Base-by-base conservation (phyloP, 495 filamentous ascomycete genomes). In the Hypoxylon perforatum region DNA sequence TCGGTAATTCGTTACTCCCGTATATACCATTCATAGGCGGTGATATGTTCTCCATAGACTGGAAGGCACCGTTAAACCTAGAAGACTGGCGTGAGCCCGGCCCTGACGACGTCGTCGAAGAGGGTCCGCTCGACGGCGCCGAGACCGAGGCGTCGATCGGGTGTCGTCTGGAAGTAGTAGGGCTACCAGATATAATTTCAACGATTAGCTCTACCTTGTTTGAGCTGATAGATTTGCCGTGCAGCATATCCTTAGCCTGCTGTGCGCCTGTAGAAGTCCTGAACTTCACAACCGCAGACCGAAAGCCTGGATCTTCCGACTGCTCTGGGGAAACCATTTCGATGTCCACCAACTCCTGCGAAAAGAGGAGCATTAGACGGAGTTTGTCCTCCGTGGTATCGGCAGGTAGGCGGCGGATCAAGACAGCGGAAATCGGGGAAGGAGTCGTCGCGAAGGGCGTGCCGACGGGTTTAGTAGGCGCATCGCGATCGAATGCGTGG, bases 311-410 rank as follows among this genome's bases (percentile, higher is more conserved):
- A 69, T 96, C 92, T 57, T 90, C 86, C 5, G 88, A 84, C 51
- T 83, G 78, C 5, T 92, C 90, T 38, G 81, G 62, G 6, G 85
- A 80, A 11, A 94, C 78, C 64, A 96, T 85, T 59, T 94, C 90
- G 50, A 88, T 85, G 65, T 89, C 86, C 51, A 92, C 77, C 30
- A 96, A 83, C 52, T 94, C 92, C 71, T 95, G 91, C 22, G 92
- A 91, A 73, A 93, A 96, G 12, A 95, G 81, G 14, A 96, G 83
- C 89, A 97, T 93, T 63, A 90, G 85, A 62, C 90, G 87, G 61
- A 97, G 80, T 38, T 86, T 84, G 58, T 94, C 90, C 56, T 88
- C 82, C 50, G 85, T 88, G 17, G 87, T 94, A 69, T 89, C 92
- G 53, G 81, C 74, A 6, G 93, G 91, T 0, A 97, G 84, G 69